Evolutionary conservation across 1,139 yeast species (phyloP).

Genomic region (Zygotorulaspora mrakii): DNA sequence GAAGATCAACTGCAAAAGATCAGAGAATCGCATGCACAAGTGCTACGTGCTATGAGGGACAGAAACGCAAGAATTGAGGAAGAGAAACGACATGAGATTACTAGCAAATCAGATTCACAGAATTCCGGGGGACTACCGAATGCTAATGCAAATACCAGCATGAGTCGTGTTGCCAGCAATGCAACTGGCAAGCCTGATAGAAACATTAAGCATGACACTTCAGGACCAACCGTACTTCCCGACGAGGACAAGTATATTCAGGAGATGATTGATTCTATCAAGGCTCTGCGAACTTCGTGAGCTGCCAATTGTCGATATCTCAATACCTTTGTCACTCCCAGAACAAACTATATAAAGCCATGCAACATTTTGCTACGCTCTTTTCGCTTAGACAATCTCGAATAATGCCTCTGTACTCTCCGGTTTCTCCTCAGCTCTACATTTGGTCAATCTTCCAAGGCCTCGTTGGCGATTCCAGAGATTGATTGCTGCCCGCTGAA

Average conservation of each 20-base stretch:
- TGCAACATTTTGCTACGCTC: too few species aligned
- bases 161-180: conserved; percentile 9
- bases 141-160: conserved; percentile 26
- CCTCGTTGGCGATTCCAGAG: too few species aligned
- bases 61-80: conserved; percentile 22
- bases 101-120: conserved; percentile 16
- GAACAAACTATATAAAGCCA: too few species aligned
- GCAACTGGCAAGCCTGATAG: conserved; percentile 6
- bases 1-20: conserved; percentile 53
- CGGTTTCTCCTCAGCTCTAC: too few species aligned
- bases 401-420: too few species aligned
- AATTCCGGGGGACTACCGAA: conserved; percentile 7
- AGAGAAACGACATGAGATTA: conserved; percentile 16
- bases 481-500: too few species aligned
- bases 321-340: too few species aligned
- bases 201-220: conserved; percentile 7
- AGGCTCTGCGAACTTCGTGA: conserved; percentile 9
- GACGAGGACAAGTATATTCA: conserved; percentile 21
- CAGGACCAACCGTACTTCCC: conserved; percentile 15
- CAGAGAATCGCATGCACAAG: conserved; percentile 56
- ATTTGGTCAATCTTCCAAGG: too few species aligned
- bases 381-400: too few species aligned
- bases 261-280: conserved; percentile 18
- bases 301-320: background rate
- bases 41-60: conserved; percentile 54